Base-by-base conservation (phyloP, 192 early-diverging fungal species). In the Backusella morwellensis region DNA sequence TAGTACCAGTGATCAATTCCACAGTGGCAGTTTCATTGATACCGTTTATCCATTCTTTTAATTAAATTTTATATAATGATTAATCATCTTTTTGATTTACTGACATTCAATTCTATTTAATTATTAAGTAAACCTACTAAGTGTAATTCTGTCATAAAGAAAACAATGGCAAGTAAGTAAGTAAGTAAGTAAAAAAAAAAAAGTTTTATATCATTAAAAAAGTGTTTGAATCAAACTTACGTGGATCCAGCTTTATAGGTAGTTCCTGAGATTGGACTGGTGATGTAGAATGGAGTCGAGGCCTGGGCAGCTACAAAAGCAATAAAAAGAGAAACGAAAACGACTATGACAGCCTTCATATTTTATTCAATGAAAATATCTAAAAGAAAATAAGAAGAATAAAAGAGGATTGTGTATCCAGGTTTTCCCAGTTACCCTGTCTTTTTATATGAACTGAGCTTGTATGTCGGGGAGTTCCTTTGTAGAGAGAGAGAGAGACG, bases 261-360 rank as follows among this genome's bases (percentile, higher is more conserved):
- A 72, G 52, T 77, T 11, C 73, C 73, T 41, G 42, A 44, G 40
- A 81, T 52, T 11, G 80, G 80, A 41, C 54, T 19, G 14, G 80
- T 81, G 56, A 81, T 75, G 17, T 81, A 81, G 42, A 77, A 81
- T 21, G 76, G 38, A 29, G 70, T 67, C 14, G 50, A 26, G 4
- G 23, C 26, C 34, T 77, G 75, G 56, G 78, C 78, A 66, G 74
- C 69, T 19, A 59, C 75, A 6, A 69, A 52, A 29, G 76, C 47
- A 36, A 70, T 26, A 17, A 70, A 40, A 35, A 81, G 56, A 9
- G 75, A 50, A 35, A 77, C 11, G 26, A 26, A 63, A 14, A 29
- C 23, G 56, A 63, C 56, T 63, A 63, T 26, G 11, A 14, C 3
- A 29, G 56, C 21, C 56, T 63, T 63, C 56, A 63, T 63, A 8